Percentiles rank a stretch among this genome's conserved stretches.
Conservation (phyloP, 2,329 filamentous ascomycete genomes). For the Claviceps citrina region DNA sequence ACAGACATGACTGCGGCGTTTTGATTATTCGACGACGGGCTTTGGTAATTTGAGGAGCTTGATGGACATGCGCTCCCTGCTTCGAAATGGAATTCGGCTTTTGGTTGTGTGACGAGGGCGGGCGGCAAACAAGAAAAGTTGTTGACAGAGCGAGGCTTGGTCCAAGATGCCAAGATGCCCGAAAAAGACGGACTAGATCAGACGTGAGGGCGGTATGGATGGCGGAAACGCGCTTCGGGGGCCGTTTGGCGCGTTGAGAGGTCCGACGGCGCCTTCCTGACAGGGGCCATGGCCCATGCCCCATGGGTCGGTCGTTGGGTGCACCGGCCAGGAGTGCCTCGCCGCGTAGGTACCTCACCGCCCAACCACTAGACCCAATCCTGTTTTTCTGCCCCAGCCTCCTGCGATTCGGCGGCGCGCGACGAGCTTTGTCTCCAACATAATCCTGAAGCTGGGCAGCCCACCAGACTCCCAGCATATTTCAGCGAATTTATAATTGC, state of each 20-base stretch:
- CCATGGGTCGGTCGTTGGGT: no score
- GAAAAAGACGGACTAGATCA: not conserved
- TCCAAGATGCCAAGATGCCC: not conserved
- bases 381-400: slow-evolving; percentile 9
- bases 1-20: slow-evolving; percentile 56
- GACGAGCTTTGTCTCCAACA: slow-evolving; percentile 8
- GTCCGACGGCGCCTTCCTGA: slow-evolving; percentile 6
- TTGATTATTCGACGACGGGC: not conserved
- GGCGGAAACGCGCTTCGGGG: slow-evolving; percentile 15
- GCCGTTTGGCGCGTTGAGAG: slow-evolving; percentile 17
- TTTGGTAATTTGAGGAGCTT: not conserved
- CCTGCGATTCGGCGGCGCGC: slow-evolving; percentile 6
- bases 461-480: slow-evolving; percentile 3
- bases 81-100: not conserved
- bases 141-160: not conserved
- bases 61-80: not conserved
- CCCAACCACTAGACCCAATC: slow-evolving; percentile 5
- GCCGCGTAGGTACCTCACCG: slow-evolving; percentile 4
- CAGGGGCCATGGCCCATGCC: no score
- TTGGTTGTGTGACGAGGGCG: not conserved
- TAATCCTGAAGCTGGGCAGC: slow-evolving; percentile 4
- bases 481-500: slow-evolving; percentile 1
- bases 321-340: no score
- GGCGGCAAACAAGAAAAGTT: not conserved
- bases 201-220: not conserved